Conservation (phyloP, 1,284 basidiomycete species). For the Meira miltonrushii region DNA sequence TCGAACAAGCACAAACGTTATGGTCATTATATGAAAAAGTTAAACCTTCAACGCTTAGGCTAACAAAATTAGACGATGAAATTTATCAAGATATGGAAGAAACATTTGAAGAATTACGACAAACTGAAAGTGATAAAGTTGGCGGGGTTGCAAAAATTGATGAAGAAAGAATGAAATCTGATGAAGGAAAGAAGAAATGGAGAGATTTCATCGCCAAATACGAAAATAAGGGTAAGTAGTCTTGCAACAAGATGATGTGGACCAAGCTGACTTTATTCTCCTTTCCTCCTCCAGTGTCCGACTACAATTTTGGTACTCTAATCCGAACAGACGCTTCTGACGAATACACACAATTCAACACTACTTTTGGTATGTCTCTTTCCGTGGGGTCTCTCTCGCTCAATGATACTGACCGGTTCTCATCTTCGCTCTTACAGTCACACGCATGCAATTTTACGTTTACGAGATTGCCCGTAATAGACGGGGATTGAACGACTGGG, state of each 20-base stretch:
- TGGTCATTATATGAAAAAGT: slow-evolving; percentile 88
- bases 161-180: slow-evolving; percentile 91
- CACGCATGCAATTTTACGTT: slow-evolving; percentile 74
- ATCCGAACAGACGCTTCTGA: slow-evolving; percentile 73
- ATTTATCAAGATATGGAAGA: slow-evolving; percentile 72
- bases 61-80: slow-evolving; percentile 63
- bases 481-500: slow-evolving; percentile 80
- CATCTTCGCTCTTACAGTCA: slow-evolving; percentile 40
- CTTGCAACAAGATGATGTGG: neutral
- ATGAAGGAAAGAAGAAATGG: slow-evolving; percentile 86
- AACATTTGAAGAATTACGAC: slow-evolving; percentile 69
- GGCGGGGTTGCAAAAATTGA: slow-evolving; percentile 58
- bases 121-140: slow-evolving; percentile 5
- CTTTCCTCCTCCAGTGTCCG: slow-evolving; percentile 59
- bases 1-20: slow-evolving; percentile 71
- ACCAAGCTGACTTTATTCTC: neutral
- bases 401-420: slow-evolving; percentile 13
- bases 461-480: slow-evolving; percentile 92
- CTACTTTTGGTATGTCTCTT: slow-evolving; percentile 73
- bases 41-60: slow-evolving; percentile 66
- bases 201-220: slow-evolving; percentile 80
- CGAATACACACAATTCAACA: slow-evolving; percentile 88
- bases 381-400: neutral
- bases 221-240: slow-evolving; percentile 55
- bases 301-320: slow-evolving; percentile 95